Evolutionary conservation across 305 asterid species (phyloP).

Genomic region (Plantago lanceolata): DNA sequence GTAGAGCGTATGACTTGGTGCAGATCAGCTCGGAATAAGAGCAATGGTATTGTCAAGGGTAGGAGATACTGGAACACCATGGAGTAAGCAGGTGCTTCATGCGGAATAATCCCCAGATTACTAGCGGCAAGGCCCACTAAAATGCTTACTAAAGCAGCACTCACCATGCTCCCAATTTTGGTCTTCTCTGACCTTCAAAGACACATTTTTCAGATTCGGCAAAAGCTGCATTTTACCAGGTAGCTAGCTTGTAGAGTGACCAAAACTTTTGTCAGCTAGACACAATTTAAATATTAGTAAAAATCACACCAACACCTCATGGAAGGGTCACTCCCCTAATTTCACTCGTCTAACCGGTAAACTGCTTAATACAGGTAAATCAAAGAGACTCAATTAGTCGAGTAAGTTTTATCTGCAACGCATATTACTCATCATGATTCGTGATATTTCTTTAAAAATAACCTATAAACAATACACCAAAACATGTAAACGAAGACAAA

Average conservation of each 20-base stretch:
- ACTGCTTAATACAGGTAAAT: too few species aligned
- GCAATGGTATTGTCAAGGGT: conserved; percentile 67
- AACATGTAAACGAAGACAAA: too few species aligned
- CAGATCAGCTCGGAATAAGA: conserved; percentile 73
- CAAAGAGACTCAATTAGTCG: too few species aligned
- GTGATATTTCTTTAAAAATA: too few species aligned
- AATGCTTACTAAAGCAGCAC: conserved; percentile 76
- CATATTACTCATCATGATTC: too few species aligned
- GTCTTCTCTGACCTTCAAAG: conserved; percentile 76
- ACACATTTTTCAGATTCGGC: conserved; percentile 20
- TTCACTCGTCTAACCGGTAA: too few species aligned
- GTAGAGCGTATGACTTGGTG: conserved; percentile 48
- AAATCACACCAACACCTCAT: background rate
- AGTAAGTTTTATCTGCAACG: too few species aligned
- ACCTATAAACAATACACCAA: too few species aligned
- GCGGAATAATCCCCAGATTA: conserved; percentile 76
- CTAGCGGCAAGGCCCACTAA: conserved; percentile 72
- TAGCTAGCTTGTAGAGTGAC: too few species aligned
- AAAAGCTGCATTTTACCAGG: background rate
- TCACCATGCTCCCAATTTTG: conserved; percentile 73
- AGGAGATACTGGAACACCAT: conserved; percentile 57
- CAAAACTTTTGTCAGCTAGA: too few species aligned
- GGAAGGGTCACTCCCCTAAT: too few species aligned
- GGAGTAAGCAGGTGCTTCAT: conserved; percentile 63
- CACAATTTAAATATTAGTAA: background rate